Evolutionary conservation across 1,139 yeast species (phyloP).

Genomic region (Lodderomyces margitis): DNA sequence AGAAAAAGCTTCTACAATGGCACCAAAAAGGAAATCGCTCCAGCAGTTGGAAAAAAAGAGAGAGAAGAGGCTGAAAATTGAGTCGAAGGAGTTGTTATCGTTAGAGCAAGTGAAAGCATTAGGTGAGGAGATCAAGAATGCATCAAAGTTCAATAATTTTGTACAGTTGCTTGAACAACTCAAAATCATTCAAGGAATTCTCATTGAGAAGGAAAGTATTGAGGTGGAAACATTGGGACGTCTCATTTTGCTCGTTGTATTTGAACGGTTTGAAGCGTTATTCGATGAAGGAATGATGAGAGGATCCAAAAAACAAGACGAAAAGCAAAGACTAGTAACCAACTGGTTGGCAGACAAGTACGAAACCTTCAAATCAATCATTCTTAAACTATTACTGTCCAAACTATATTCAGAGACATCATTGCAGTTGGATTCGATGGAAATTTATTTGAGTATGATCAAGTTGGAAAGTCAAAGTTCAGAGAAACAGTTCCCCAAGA

Average conservation of each 20-base stretch:
- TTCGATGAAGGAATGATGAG: constrained; percentile 49
- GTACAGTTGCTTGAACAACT: constrained; percentile 43
- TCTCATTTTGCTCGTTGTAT: constrained; percentile 50
- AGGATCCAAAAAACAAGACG: constrained; percentile 45
- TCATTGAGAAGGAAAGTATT: constrained; percentile 21
- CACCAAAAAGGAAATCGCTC: constrained; percentile 22
- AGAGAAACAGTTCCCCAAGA: constrained; percentile 61
- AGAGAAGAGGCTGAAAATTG: constrained; percentile 11
- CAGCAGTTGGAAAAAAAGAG: constrained; percentile 10
- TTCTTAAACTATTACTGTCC: constrained; percentile 40
- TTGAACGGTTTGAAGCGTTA: constrained; percentile 56
- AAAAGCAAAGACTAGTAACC: constrained; percentile 45
- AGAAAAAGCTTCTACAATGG: no score
- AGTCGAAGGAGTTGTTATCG: constrained; percentile 13
- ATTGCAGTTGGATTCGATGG: constrained; percentile 60
- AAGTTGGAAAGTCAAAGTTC: constrained; percentile 60
- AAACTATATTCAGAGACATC: constrained; percentile 39
- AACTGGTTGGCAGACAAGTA: constrained; percentile 69
- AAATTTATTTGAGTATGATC: constrained; percentile 59
- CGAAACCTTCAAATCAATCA: constrained; percentile 46
- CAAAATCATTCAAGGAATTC: constrained; percentile 22
- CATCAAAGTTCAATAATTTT: constrained; percentile 51
- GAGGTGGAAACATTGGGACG: constrained; percentile 40
- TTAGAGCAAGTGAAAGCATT: constrained; percentile 32
- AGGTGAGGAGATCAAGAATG: constrained; percentile 27